Base-by-base conservation (phyloP, 495 filamentous ascomycete genomes). In the Xylaria acuta region DNA sequence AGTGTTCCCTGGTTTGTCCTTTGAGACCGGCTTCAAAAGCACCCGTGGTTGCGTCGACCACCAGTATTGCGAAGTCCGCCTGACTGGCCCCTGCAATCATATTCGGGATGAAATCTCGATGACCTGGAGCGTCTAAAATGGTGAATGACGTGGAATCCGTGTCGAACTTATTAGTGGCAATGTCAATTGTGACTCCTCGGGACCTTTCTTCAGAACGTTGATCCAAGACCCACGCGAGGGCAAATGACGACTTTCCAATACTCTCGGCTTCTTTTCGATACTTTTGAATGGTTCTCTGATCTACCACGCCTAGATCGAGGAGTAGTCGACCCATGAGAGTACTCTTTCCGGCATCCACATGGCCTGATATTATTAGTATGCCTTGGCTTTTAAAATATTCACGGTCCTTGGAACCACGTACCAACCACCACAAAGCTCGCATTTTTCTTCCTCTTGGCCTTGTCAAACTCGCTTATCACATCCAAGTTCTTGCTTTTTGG, bases 11-110 rank as follows among this genome's bases (percentile, higher is more conserved):
- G 0, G 96, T 99, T 79, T 99, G 96, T 1, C 96, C 96, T 75
- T 91, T 95, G 47, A 99, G 86, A 0, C 96, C 96, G 0, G 94
- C 92, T 79, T 99, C 96, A 73, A 98, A 98, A 32, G 93, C 94
- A 30, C 95, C 94, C 0, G 88, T 91, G 64, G 90, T 89, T 30
- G 96, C 91, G 79, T 99, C 96, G 65, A 99, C 92, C 43, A 99
- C 96, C 6, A 99, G 85, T 11, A 99, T 92, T 0, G 95, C 97
- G 79, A 98, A 97, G 80, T 99, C 97, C 3, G 96, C 96, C 80
- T 98, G 95, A 51, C 92, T 94, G 32, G 95, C 94, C 0, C 96
- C 96, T 4, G 95, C 97, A 77, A 99, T 98, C 96, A 99, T 99
- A 80, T 97, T 98, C 2, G 96, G 96, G 51, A 98, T 93, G 79